Evolutionary conservation across 768 basidiomycete genomes (phyloP).

Genomic region (Boletus subparvulus): DNA sequence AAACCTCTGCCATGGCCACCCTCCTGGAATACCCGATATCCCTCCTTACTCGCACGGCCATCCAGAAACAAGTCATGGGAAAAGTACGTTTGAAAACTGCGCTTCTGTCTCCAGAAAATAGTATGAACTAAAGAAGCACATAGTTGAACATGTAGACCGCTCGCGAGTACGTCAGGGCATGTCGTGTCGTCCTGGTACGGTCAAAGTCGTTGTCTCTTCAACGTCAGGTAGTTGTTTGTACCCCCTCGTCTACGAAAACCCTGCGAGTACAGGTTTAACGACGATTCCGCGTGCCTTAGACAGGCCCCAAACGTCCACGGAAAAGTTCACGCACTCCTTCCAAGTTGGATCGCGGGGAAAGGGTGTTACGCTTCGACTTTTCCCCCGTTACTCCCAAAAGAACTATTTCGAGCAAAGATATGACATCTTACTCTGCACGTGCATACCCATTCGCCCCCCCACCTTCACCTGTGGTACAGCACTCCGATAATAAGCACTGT

Average conservation of each 20-base stretch:
- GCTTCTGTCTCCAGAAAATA: not conserved
- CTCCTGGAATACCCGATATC: not conserved
- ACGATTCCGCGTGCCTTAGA: not conserved
- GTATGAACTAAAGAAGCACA: not conserved
- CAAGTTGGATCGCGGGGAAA: too few species aligned
- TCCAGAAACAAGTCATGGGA: not conserved
- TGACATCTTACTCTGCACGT: too few species aligned
- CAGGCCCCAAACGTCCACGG: not conserved
- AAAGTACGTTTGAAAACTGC: slow-evolving; percentile 2
- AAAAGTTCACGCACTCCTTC: too few species aligned
- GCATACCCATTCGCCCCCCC: too few species aligned
- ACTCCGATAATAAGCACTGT: too few species aligned
- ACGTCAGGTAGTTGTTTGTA: too few species aligned
- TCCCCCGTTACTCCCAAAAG: too few species aligned
- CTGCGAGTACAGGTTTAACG: not conserved
- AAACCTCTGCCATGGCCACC: not conserved
- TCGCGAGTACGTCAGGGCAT: too few species aligned
- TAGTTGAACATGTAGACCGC: not conserved
- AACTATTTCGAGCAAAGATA: not conserved
- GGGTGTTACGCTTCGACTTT: too few species aligned
- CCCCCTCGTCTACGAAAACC: not conserved
- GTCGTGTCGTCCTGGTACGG: not conserved
- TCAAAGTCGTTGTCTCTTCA: not conserved
- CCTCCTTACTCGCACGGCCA: not conserved
- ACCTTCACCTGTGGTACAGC: too few species aligned